Conservation (phyloP, 441 rosid species). For the Erodium moschatum region DNA sequence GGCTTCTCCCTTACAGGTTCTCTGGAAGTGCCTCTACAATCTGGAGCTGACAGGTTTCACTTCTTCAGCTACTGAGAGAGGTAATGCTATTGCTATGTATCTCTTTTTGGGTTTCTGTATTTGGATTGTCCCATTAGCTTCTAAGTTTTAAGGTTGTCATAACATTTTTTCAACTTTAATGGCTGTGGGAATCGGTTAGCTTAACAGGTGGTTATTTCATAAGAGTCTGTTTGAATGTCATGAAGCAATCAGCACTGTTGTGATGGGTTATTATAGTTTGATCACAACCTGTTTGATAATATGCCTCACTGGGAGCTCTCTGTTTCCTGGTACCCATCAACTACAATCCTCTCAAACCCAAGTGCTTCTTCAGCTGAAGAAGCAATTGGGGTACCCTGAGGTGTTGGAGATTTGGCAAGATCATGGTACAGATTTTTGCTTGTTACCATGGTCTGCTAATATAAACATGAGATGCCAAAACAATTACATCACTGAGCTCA, state of each 20-base stretch:
- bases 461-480: constrained; percentile 58
- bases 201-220: not conserved
- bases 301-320: constrained; percentile 43
- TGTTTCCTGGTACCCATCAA: constrained; percentile 38
- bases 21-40: too few species aligned
- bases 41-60: too few species aligned
- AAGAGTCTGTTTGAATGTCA: not conserved
- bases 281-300: constrained; percentile 24
- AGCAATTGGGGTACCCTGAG: constrained; percentile 61
- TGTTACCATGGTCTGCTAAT: constrained; percentile 32
- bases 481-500: constrained; percentile 44
- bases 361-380: constrained; percentile 68
- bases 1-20: too few species aligned
- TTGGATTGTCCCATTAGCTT: not conserved
- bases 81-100: too few species aligned
- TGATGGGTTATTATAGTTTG: constrained; percentile 37
- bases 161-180: constrained; percentile 13
- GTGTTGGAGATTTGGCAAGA: constrained; percentile 57
- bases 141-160: not conserved
- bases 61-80: too few species aligned
- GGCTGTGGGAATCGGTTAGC: not conserved
- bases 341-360: constrained; percentile 69
- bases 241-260: constrained; percentile 7
- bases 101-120: not conserved
- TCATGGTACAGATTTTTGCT: constrained; percentile 54